phyloP scores from a whole-genome alignment of 208 protist species.

The Trypanosoma platydactyli region DNA sequence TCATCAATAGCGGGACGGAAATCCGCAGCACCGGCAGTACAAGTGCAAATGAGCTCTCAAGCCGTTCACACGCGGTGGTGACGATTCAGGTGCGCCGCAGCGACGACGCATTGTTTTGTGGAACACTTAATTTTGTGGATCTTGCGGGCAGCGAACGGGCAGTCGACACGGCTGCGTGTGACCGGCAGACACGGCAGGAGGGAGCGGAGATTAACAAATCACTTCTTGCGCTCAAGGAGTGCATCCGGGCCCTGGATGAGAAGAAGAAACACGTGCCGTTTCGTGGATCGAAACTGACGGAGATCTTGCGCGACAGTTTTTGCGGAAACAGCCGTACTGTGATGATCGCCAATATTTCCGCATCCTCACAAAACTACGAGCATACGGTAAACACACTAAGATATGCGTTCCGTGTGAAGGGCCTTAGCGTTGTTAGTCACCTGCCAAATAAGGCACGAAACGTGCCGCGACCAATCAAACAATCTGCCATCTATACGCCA shows the following conservation, averaged over 20 bases:
- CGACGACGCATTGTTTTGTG: constrained; percentile 56
- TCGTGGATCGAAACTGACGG: constrained; percentile 96
- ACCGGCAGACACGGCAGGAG: constrained; percentile 89
- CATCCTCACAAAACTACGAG: constrained; percentile 84
- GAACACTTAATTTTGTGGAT: constrained; percentile 95
- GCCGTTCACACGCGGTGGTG: constrained; percentile 89
- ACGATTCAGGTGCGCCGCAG: constrained; percentile 48
- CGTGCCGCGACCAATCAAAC: constrained; percentile 36
- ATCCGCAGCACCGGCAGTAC: constrained; percentile 86
- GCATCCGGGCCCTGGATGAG: constrained; percentile 93
- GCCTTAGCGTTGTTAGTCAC: constrained; percentile 63
- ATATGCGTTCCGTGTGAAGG: constrained; percentile 94
- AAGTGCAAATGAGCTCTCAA: constrained; percentile 86
- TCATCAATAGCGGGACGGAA: constrained; percentile 82
- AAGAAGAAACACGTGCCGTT: constrained; percentile 95
- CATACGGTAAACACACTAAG: constrained; percentile 98
- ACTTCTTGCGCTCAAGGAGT: constrained; percentile 95
- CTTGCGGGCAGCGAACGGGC: constrained; percentile 97
- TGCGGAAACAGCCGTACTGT: constrained; percentile 93
- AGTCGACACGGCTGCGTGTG: constrained; percentile 88
- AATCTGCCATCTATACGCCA: background rate
- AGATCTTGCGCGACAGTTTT: constrained; percentile 95
- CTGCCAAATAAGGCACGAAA: constrained; percentile 71
- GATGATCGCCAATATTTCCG: constrained; percentile 95
- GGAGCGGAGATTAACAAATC: constrained; percentile 96